Evolutionary conservation across 2,329 filamentous ascomycete genomes (phyloP).

Genomic region (Scortechinia acanthostroma): DNA sequence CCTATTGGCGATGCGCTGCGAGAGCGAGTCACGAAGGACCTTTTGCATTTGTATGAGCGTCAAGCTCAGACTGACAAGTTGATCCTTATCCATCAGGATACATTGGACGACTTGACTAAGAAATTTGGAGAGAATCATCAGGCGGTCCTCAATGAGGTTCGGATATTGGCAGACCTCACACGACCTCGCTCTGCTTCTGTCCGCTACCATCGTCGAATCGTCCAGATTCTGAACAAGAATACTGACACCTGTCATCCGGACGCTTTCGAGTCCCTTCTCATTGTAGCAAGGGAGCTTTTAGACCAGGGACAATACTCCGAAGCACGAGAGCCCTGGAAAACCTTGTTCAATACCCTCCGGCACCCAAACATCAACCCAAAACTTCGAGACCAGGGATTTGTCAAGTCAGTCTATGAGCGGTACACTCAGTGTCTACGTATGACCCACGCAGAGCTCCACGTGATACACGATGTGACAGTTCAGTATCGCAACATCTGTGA

Average conservation of each 20-base stretch:
- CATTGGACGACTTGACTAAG: constrained; percentile 23
- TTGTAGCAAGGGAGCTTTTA: constrained; percentile 25
- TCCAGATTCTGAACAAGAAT: constrained; percentile 25
- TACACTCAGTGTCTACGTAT: constrained; percentile 23
- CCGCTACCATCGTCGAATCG: constrained; percentile 26
- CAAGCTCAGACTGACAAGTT: constrained; percentile 19
- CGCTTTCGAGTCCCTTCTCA: constrained; percentile 23
- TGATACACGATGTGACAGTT: constrained; percentile 20
- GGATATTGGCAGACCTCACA: constrained; percentile 22
- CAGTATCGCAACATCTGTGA: constrained; percentile 22
- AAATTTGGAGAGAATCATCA: constrained; percentile 21
- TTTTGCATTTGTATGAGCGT: constrained; percentile 18
- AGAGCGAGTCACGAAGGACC: constrained; percentile 14
- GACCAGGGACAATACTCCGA: constrained; percentile 25
- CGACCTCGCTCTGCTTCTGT: constrained; percentile 22
- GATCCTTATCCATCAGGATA: constrained; percentile 25
- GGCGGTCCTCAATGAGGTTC: constrained; percentile 22
- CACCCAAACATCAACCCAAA: constrained; percentile 18
- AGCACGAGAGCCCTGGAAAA: constrained; percentile 19
- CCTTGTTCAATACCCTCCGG: constrained; percentile 26
- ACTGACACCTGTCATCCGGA: constrained; percentile 20
- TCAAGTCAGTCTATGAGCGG: constrained; percentile 18
- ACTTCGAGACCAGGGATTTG: constrained; percentile 20
- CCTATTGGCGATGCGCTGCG: constrained; percentile 18
- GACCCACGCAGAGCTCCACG: constrained; percentile 16